Conservation (phyloP, 257 asterid genomes). For the Leonotis leonurus region DNA sequence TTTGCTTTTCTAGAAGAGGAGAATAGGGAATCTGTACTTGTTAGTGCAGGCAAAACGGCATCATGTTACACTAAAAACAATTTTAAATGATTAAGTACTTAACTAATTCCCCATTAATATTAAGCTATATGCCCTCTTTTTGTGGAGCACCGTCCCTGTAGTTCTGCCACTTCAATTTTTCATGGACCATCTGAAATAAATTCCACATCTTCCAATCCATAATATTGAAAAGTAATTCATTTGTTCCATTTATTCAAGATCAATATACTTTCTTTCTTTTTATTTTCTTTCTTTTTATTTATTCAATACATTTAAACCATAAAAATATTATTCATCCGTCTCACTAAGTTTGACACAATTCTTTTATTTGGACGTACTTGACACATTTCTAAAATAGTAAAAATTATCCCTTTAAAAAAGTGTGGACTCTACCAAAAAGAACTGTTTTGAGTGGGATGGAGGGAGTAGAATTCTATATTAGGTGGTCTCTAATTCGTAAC, state of each 20-base stretch:
- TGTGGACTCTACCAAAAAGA: too few species aligned
- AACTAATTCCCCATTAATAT: not conserved
- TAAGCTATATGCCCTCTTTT: constrained; percentile 12
- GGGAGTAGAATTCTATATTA: not conserved
- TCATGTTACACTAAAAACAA: not conserved
- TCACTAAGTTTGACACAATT: too few species aligned
- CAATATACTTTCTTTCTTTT: too few species aligned
- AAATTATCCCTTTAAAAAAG: too few species aligned
- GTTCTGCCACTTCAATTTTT: constrained; percentile 14
- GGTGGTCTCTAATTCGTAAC: constrained; percentile 22
- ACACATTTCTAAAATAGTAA: too few species aligned
- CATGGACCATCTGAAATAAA: constrained; percentile 31
- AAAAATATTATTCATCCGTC: too few species aligned
- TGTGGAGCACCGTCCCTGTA: not conserved
- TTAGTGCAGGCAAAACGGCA: constrained; percentile 28
- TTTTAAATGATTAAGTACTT: not conserved
- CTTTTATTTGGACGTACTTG: too few species aligned
- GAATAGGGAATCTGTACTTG: constrained; percentile 9
- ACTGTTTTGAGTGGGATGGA: too few species aligned
- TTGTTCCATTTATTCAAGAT: too few species aligned
- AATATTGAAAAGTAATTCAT: constrained; percentile 21
- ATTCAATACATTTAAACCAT: too few species aligned
- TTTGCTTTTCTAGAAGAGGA: not conserved
- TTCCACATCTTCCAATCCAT: constrained; percentile 28
- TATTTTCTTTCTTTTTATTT: too few species aligned